Base-by-base conservation (phyloP, 306 rosid species). In the Amphicarpaea edgeworthii region DNA sequence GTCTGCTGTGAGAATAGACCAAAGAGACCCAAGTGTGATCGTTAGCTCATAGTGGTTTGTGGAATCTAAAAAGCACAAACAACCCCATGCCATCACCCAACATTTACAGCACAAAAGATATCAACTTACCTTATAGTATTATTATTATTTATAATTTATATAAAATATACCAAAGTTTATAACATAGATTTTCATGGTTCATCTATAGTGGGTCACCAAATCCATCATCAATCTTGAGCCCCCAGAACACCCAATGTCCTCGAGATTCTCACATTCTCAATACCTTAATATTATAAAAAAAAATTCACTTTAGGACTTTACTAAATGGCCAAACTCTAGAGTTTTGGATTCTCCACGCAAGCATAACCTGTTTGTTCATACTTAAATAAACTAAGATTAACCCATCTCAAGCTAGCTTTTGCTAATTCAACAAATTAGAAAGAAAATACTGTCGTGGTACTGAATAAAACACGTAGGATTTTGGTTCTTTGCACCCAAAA, bases 251-350 rank as follows among this genome's bases (percentile, higher is more conserved):
- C 60, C 77, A 69, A 24, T 78, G 19, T 73, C 63, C 97, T 91
- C 87, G 96, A 92, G 97, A 92, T 92, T 87, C 93, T 81, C 93
- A 88, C 88, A 92, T 90, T 94, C 98, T 85, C 81, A 79, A 59
- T 71, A 63, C 70, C 77, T 69, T 77, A 70, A 21, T 42, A 32
- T 23, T 58, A 58, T 8, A 73, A 75, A 70, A 43, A 73, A 75
- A 70, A 43, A 59, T 6, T 54, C 45, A 57, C 71, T 79, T 82
- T 82, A 78, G 79, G 73, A 83, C 85, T 83, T 86, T 85, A 83
- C 87, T 82, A 79, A 59, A 65, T 89, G 93, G 86, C 91, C 85
- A 91, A 84, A 83, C 91, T 58, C 88, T 70, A 72, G 87, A 89
- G 84, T 87, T 88, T 88, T 83, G 81, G 91, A 86, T 90, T 91